Evolutionary conservation across 164 flowering plant genomes (phyloP).

Genomic region (Stephania japonica): DNA sequence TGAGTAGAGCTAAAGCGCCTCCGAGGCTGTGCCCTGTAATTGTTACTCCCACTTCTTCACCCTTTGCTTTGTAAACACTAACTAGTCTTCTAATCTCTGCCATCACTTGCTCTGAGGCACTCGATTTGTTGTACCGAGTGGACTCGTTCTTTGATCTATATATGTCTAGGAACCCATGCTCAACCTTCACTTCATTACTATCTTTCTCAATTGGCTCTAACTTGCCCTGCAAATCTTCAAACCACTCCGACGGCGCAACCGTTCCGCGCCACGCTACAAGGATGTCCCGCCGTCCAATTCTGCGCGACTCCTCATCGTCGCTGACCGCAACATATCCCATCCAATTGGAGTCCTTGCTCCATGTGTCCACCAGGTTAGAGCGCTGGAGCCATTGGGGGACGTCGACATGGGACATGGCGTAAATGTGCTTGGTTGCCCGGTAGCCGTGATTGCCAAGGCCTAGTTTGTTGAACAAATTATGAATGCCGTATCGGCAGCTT

Average conservation of each 20-base stretch:
- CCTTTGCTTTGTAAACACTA: constrained; percentile 23
- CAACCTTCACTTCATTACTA: constrained; percentile 39
- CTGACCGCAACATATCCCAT: constrained; percentile 69
- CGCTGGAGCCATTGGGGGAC: constrained; percentile 46
- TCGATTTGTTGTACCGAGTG: constrained; percentile 46
- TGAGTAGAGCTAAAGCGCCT: constrained; percentile 58
- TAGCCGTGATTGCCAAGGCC: constrained; percentile 43
- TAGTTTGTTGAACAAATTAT: constrained; percentile 20
- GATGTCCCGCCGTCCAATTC: constrained; percentile 67
- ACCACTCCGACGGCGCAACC: constrained; percentile 70
- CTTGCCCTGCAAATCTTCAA: constrained; percentile 32
- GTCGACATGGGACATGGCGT: constrained; percentile 56
- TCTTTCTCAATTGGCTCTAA: constrained; percentile 30
- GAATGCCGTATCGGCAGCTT: no score
- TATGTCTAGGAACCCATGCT: constrained; percentile 51
- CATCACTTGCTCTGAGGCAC: constrained; percentile 63
- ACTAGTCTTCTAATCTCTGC: constrained; percentile 35
- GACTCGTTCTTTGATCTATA: constrained; percentile 39
- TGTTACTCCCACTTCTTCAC: constrained; percentile 57
- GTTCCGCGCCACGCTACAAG: constrained; percentile 72
- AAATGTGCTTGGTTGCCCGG: constrained; percentile 43
- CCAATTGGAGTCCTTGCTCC: constrained; percentile 73
- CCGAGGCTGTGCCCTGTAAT: constrained; percentile 74
- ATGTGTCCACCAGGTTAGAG: constrained; percentile 29
- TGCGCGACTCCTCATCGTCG: constrained; percentile 31